Conservation (phyloP, 148 eudicot genomes). For the Diospyros lotus region DNA sequence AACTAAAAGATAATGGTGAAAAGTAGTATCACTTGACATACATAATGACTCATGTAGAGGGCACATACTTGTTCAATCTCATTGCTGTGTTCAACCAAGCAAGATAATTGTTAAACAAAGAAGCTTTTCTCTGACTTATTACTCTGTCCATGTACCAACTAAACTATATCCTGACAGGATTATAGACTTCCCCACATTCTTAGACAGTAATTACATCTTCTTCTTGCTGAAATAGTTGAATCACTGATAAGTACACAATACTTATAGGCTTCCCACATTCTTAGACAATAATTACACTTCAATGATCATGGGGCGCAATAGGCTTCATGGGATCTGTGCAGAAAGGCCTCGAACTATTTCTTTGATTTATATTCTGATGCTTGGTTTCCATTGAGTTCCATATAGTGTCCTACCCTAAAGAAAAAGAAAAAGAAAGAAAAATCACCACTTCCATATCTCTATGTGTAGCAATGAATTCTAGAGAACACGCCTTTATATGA, state of each 20-base stretch:
- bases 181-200: background rate
- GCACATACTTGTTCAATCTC: background rate
- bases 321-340: constrained; percentile 1
- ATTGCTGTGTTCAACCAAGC: background rate
- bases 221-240: background rate
- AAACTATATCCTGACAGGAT: background rate
- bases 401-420: background rate
- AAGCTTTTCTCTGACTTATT: background rate
- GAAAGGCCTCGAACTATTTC: background rate
- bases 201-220: background rate
- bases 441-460: background rate
- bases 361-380: background rate
- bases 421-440: background rate
- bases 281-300: background rate
- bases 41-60: background rate
- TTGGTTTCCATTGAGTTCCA: background rate
- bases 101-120: background rate
- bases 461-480: background rate
- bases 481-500: background rate
- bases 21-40: background rate
- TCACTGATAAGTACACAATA: no score
- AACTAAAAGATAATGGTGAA: background rate
- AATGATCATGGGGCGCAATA: background rate
- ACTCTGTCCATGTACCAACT: background rate
- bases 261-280: no score